Base-by-base conservation (phyloP, 202 grass and related monocot species). In the Bolboschoenoplectus hybrid region DNA sequence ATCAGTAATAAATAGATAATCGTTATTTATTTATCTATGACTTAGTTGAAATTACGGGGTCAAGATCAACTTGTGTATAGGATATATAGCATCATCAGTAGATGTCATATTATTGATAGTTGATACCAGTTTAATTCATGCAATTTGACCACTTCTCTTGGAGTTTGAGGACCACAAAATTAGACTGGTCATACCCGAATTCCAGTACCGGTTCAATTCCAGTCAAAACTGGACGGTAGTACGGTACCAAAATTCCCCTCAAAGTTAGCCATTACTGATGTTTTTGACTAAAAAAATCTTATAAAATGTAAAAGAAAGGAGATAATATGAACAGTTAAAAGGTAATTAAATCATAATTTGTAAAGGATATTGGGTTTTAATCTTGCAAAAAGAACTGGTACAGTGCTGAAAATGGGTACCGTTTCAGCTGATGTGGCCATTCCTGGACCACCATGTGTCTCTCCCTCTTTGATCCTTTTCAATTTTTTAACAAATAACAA, bases 61-160 rank as follows among this genome's bases (percentile, higher is more conserved):
- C 45, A 74, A 74, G 46, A 26, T 26, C 26, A 26, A 26, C 26
- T 74, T n/a, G 71, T 51, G 45, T 26, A 51, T 74, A 35, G 71
- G n/a, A 49, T 74, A 74, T 74, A 74, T 74, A 61, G 14, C 26
- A 76, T 13, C 12, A 17, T 2, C 4, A 39, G 50, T 56, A 57
- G 51, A 57, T 78, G 32, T 17, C 51, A 9, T 58, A 78, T 78
- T 40, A 78, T 78, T 78, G 74, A 78, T 78, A 78, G 53, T 78
- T 78, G 52, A 78, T 78, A 78, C 74, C 50, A 78, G 32, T 56
- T 34, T 40, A 57, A 40, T 40, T 40, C 57, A 78, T 78, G 49
- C 51, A 78, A 78, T 57, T 78, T 40, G 74, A 78, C 51, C 74
- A 57, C 19, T 40, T 55, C 9, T 57, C 51, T 78, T 57, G 52